A percentile compares a stretch with the other conserved stretches of the same genome.
Evolutionary conservation across 2,329 filamentous ascomycete species (phyloP).

Genomic region (Penicillium thymicola): DNA sequence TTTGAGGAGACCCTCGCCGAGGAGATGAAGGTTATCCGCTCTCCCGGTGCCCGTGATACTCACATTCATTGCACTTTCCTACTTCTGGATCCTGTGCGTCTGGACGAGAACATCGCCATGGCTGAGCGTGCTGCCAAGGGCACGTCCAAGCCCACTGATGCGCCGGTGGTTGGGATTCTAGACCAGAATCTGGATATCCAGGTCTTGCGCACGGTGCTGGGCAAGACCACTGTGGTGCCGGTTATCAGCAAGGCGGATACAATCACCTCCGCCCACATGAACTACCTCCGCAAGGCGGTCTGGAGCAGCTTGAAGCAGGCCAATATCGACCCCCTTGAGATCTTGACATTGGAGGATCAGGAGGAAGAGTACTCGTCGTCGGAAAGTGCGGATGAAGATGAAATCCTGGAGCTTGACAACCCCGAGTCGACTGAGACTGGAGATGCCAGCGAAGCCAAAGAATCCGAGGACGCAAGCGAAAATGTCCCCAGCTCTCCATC

Average conservation of each 20-base stretch:
- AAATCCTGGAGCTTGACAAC: slow-evolving; percentile 24
- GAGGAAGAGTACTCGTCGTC: slow-evolving; percentile 59
- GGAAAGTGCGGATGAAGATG: slow-evolving; percentile 47
- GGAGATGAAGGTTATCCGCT: slow-evolving; percentile 95
- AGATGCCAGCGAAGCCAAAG: slow-evolving; percentile 25
- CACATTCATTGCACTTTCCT: slow-evolving; percentile 97
- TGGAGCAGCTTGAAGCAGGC: slow-evolving; percentile 83
- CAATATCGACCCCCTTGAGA: slow-evolving; percentile 82
- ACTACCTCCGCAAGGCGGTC: slow-evolving; percentile 82
- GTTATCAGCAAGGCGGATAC: slow-evolving; percentile 97
- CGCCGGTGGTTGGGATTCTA: slow-evolving; percentile 60
- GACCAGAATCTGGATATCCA: slow-evolving; percentile 90
- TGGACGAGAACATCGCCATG: slow-evolving; percentile 76
- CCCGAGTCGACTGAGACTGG: slow-evolving; percentile 12
- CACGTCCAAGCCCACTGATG: slow-evolving; percentile 46
- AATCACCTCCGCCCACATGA: slow-evolving; percentile 93
- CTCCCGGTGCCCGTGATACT: slow-evolving; percentile 88
- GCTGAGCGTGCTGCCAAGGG: slow-evolving; percentile 58
- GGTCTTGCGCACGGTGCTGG: slow-evolving; percentile 79
- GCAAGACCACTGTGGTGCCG: slow-evolving; percentile 92
- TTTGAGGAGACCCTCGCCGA: slow-evolving; percentile 97
- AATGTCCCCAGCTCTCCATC: slow-evolving; percentile 30
- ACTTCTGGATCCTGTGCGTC: slow-evolving; percentile 78
- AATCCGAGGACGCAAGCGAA: slow-evolving; percentile 19
- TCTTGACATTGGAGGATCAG: slow-evolving; percentile 75